Evolutionary conservation across 257 asterid genomes (phyloP), one percentile per base, ranked within the genome.

Genomic region (Misopates orontium): DNA sequence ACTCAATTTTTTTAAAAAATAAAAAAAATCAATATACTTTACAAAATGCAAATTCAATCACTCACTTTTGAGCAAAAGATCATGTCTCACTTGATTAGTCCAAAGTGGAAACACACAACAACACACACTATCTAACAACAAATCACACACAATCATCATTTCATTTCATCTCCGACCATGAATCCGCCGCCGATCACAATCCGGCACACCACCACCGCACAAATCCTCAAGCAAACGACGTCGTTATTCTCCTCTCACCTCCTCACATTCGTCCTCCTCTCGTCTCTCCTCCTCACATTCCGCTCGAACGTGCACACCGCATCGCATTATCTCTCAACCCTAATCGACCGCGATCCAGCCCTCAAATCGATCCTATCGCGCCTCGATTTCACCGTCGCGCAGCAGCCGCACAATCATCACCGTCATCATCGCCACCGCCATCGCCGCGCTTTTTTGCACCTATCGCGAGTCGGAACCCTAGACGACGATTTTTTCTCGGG

Each of bases 401-500:
- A 58, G 72, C 65, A 66, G 11, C 36, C 36, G 36, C 42, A 19
- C 68, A 65, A 58, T 52, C 68, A 67, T 61, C 85, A 63, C 20
- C 73, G 44, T 10, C 63, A 14, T 55, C 68, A 24, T 12, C 70
- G 40, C 11, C 77, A 28, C 24, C 96, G 84, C 47, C 91, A 83
- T 32, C 95, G 95, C 56, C 89, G 96, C 55, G 83, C 96, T 22
- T 91, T 89, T 51, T 90, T 91, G 18, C 98, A 91, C 64, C 88
- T 91, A 68, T 83, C 96, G n/a, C 95, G 83, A 51, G 88, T 88
- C 16, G 96, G 95, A 16, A 84, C 91, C 56, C 89, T 88, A 1
- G 95, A 91, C 52, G 96, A 91, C 41, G 98, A 89, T 60, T 91
- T 91, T 80, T 89, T 91, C 80, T 89, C 96, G 36, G 95, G 95